A percentile compares a stretch with the other conserved stretches of the same genome.
These are phyloP conservation scores for Xylariaceae sp. DNA, from an alignment of 2,329 filamentous ascomycete genomes.

Conservation along the genomic window DNA sequence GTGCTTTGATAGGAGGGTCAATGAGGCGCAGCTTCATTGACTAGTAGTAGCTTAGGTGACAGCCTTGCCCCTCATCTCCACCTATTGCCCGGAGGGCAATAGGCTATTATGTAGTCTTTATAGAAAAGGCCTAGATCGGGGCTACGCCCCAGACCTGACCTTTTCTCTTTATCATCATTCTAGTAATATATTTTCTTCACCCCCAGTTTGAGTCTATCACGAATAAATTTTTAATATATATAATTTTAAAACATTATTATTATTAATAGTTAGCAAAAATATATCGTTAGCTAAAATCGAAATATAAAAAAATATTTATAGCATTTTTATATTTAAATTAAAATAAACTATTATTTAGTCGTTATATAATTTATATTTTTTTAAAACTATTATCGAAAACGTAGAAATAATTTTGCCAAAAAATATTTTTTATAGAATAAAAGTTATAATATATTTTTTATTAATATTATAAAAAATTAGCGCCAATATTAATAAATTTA, in stretches of 20 bases:
- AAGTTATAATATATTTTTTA: no score
- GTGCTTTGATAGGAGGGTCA: background rate
- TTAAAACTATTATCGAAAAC: background rate
- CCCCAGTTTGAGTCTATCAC: background rate
- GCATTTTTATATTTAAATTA: background rate
- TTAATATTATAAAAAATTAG: no score
- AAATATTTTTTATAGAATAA: no score
- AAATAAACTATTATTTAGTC: background rate
- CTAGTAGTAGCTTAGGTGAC: background rate
- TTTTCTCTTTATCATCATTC: background rate
- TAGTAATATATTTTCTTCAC: no score
- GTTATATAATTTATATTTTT: background rate
- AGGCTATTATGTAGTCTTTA: no score
- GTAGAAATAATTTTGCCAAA: no score
- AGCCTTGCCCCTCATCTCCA: background rate
- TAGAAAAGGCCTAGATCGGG: background rate
- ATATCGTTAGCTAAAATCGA: no score
- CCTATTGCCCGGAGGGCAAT: background rate
- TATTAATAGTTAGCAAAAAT: background rate
- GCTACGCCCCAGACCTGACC: background rate
- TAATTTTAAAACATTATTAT: background rate
- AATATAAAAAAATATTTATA: background rate
- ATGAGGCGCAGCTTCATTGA: background rate
- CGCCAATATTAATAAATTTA: no score
- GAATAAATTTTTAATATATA: background rate